Percentiles rank a stretch among this genome's conserved stretches.
These are phyloP conservation scores for Nymphaea colorata DNA, from an alignment of 164 flowering plant species.

Conservation along the genomic window DNA sequence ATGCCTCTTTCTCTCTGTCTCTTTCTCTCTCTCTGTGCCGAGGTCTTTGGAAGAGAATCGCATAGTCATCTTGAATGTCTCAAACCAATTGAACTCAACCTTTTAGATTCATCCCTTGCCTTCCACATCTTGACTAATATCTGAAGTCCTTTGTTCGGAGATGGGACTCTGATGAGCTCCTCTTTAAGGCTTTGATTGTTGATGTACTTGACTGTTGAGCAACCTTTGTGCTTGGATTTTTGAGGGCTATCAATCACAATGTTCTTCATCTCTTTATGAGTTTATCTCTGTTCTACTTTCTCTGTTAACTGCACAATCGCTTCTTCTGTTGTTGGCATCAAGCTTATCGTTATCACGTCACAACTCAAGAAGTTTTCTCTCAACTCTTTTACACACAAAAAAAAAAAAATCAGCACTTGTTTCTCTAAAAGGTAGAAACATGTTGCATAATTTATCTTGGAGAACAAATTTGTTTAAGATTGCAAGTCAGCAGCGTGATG, in stretches of 20 bases:
- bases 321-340: not conserved
- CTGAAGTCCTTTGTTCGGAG: not conserved
- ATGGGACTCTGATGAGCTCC: not conserved
- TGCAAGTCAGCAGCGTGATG: not conserved
- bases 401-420: not conserved
- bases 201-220: not conserved
- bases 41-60: not conserved
- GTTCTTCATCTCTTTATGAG: not conserved
- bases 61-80: not conserved
- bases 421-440: not conserved
- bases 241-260: not conserved
- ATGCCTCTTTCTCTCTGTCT: not conserved
- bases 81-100: not conserved
- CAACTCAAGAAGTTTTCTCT: not conserved
- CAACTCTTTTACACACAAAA: no score
- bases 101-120: not conserved
- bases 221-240: not conserved
- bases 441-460: not conserved
- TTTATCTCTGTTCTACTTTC: not conserved
- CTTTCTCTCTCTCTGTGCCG: not conserved
- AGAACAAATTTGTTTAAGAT: not conserved
- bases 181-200: not conserved
- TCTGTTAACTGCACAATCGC: not conserved
- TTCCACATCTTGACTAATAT: not conserved
- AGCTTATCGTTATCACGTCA: not conserved